Conservation (phyloP, 306 rosid species). For the Erythrophleum fordii region DNA sequence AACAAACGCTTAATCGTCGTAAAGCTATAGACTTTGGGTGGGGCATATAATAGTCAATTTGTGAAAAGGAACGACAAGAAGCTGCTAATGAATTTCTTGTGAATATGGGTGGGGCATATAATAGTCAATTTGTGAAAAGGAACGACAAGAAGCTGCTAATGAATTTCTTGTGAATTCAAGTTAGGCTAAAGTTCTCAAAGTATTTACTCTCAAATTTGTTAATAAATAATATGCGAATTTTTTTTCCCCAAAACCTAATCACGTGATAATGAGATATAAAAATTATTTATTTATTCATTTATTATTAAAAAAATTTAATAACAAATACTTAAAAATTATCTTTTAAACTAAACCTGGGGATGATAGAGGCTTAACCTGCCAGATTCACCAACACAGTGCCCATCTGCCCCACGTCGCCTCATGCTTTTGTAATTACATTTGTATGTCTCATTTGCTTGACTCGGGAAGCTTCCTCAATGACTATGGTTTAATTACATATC, state of each 20-base stretch:
- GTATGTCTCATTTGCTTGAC: constrained; percentile 36
- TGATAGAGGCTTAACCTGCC: background rate
- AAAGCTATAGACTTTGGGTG: background rate
- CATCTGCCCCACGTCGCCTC: background rate
- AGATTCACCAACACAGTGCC: constrained; percentile 15
- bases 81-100: background rate
- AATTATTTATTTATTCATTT: too few relatives aligned
- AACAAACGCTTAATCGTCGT: constrained; percentile 13
- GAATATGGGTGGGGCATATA: background rate
- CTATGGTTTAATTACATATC: too few relatives aligned
- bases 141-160: background rate
- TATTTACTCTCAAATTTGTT: too few relatives aligned
- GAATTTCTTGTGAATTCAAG: background rate
- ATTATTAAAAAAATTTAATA: too few relatives aligned
- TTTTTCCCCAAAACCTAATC: too few relatives aligned
- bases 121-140: background rate
- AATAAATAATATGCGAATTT: too few relatives aligned
- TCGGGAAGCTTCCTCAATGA: background rate
- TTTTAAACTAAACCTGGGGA: too few relatives aligned
- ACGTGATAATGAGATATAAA: too few relatives aligned
- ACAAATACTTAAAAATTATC: too few relatives aligned
- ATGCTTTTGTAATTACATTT: background rate
- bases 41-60: background rate
- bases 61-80: background rate
- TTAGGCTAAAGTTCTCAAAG: too few relatives aligned